phyloP scores from a whole-genome alignment of 2,329 filamentous ascomycete genomes.

The Xylaria sp. region DNA sequence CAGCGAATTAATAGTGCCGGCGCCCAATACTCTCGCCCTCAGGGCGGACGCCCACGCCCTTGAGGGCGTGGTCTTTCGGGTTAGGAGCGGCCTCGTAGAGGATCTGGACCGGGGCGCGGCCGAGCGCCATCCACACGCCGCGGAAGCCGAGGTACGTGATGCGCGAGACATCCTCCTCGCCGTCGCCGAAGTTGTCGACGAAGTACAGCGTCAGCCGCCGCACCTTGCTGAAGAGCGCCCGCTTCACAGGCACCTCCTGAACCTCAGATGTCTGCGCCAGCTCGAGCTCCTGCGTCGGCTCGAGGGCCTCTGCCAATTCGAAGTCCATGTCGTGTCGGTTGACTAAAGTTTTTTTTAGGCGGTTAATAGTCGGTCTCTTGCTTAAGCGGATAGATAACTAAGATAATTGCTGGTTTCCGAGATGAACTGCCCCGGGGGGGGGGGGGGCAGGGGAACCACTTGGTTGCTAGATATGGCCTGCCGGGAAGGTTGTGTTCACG shows the following conservation, averaged over 20 bases:
- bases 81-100: slow-evolving; percentile 94
- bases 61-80: slow-evolving; percentile 79
- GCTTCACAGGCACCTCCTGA: slow-evolving; percentile 84
- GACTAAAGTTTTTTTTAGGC: slow-evolving; percentile 42
- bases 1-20: slow-evolving; percentile 35
- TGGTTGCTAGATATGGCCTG: no score
- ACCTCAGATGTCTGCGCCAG: slow-evolving; percentile 78
- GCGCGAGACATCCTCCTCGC: slow-evolving; percentile 84
- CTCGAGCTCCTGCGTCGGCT: slow-evolving; percentile 70
- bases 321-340: slow-evolving; percentile 92
- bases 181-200: slow-evolving; percentile 83
- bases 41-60: slow-evolving; percentile 57
- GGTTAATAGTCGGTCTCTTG: background rate
- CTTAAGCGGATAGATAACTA: no score
- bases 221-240: slow-evolving; percentile 88
- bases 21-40: slow-evolving; percentile 59
- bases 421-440: no score
- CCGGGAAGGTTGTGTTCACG: background rate
- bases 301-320: slow-evolving; percentile 67
- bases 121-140: slow-evolving; percentile 89
- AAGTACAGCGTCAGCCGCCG: slow-evolving; percentile 84
- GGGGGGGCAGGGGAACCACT: no score
- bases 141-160: slow-evolving; percentile 89
- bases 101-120: slow-evolving; percentile 80
- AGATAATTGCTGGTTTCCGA: no score